Conservation (phyloP, 176 grass and related monocot species). For the Ampelocalamus luodianensis region DNA sequence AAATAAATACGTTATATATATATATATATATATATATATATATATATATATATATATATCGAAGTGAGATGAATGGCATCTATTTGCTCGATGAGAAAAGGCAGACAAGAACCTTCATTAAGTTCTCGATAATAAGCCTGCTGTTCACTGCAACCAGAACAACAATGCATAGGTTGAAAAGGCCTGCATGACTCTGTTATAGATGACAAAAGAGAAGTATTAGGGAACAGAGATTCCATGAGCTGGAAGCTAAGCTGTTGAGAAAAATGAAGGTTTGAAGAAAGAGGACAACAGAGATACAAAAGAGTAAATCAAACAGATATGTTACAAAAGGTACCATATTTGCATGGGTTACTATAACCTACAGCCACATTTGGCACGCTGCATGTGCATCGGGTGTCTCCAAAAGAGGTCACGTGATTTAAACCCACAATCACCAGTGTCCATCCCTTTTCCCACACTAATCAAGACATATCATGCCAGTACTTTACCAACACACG, state of each 20-base stretch:
- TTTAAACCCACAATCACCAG: constrained; percentile 22
- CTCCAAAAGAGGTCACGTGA: constrained; percentile 28
- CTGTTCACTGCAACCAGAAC: constrained; percentile 92
- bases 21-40: too few species aligned
- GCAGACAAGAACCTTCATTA: constrained; percentile 80
- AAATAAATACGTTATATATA: neutral
- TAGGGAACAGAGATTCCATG: neutral
- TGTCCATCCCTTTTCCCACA: neutral
- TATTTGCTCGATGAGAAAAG: constrained; percentile 27
- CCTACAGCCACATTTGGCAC: neutral
- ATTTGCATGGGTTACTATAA: constrained; percentile 1
- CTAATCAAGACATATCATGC: neutral
- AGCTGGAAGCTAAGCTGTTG: constrained; percentile 19
- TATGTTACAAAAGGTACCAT: neutral
- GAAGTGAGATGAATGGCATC: neutral
- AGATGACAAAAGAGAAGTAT: constrained; percentile 35
- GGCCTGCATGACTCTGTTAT: constrained; percentile 93
- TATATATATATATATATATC: neutral
- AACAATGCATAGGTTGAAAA: constrained; percentile 96
- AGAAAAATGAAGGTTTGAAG: constrained; percentile 24
- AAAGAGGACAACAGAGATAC: neutral
- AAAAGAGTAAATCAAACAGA: neutral
- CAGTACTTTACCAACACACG: neutral
- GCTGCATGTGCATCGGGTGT: neutral
- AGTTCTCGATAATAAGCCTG: constrained; percentile 96